Conservation (phyloP, 495 filamentous ascomycete species). For the Neurospora tetraspora region DNA sequence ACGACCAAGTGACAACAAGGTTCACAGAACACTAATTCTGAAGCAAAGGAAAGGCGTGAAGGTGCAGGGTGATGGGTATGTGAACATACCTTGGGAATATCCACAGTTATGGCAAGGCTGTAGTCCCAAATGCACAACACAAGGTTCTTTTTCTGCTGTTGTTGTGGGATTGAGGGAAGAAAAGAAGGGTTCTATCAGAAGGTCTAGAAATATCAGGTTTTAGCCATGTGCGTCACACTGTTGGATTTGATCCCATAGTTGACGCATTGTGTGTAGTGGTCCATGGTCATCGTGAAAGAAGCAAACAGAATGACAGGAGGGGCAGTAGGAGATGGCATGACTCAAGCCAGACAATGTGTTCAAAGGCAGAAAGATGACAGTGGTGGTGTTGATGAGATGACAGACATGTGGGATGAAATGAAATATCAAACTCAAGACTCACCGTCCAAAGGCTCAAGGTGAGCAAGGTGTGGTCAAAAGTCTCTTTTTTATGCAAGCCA, state of each 20-base stretch:
- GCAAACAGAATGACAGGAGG: background rate
- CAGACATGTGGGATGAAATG: background rate
- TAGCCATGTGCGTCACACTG: background rate
- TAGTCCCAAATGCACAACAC: background rate
- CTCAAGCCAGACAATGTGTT: background rate
- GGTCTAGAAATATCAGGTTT: background rate
- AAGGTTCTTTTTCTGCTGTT: too few relatives aligned
- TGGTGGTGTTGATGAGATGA: background rate
- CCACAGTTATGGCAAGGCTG: background rate
- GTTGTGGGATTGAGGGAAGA: too few relatives aligned
- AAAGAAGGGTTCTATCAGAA: background rate
- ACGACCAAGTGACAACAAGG: background rate
- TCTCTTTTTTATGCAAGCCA: background rate
- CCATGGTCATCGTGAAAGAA: background rate
- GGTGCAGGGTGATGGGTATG: background rate
- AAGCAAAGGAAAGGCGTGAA: background rate
- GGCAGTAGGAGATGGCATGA: background rate
- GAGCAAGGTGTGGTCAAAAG: background rate
- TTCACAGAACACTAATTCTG: background rate
- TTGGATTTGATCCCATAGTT: background rate
- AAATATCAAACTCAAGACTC: background rate
- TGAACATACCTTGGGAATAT: background rate
- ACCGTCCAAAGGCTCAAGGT: background rate
- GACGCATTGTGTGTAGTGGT: background rate
- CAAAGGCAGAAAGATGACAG: background rate